Base-by-base conservation (phyloP, 345 rosid species). In the Lepidium didymum region DNA sequence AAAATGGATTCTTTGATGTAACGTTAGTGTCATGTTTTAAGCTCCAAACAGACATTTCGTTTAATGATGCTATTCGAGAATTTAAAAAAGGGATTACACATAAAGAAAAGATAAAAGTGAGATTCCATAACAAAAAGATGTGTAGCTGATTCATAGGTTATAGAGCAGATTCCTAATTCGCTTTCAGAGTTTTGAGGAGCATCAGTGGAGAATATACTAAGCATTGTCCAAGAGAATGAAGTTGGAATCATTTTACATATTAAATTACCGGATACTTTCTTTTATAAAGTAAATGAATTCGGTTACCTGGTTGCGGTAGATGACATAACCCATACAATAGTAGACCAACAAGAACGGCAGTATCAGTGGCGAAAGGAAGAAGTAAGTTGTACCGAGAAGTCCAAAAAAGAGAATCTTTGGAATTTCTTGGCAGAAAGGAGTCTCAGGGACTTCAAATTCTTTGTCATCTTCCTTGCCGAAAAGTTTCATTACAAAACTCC, bases 261-360 rank as follows among this genome's bases (percentile, higher is more conserved):
- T 34, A 14, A 14, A 52, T 33, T 14, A 61, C 12, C 8, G 14
- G 36, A 70, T 61, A 52, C 25, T 3, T 45, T 33, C 54, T 23
- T 9, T 16, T 3, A 42, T 52, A 42, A 51, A 51, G 9, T 13
- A 51, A 23, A 33, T 18, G 4, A 47, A 46, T 23, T 34, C 0
- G 0, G 69, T 73, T 69, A 88, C 98, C 89, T 90, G 98, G 85
- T 90, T 90, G 60, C 97, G 94, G 70, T 69, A 88, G 77, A 88
- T 86, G 77, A 88, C 83, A 81, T 84, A 93, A 67, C 98, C 98
- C 69, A 93, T 66, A 79, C 85, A 88, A 70, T 72, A 90, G 80
- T 82, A 87, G 71, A 88, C 86, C 78, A 90, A 78, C 78, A 93
- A 73, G 79, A 93, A 93, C 12, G 98, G 98, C 31, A 93, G 78